Evolutionary conservation across 305 asterid genomes (phyloP), one percentile per base, ranked within the genome.

Genomic region (Stenogyne calaminthoides): DNA sequence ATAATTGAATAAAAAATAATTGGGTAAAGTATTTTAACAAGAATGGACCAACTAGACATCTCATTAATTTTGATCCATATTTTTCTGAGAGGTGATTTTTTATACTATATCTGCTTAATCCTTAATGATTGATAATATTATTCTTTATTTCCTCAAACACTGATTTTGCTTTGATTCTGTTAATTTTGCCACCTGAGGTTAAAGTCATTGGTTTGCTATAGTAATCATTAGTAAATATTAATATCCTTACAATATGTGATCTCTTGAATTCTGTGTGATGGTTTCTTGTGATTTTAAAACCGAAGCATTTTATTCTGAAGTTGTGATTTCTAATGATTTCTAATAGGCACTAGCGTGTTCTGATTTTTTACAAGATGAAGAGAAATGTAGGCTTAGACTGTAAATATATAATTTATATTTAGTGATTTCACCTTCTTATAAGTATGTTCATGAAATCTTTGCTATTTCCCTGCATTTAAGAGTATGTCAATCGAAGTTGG

Each of bases 221-320:
- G 34, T 25, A 42, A 44, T 55, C 32, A 40, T 60, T 62, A 9
- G 57, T 34, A 49, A 7, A 15, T 27, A 25, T 25, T 25, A 25
- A 25, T 1, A 25, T 25, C 29, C 29, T 22, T 42, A 18, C n/a
- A 40, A 11, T 27, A 9, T 52, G 67, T 70, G 54, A 18, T 60
- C 52, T 55, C 25, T 12, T 70, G 55, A 52, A 58, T 52, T 27
- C 66, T 15, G 25, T 9, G 2, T 29, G 65, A 49, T 25, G 40
- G 55, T 75, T 67, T 78, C 65, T 29, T 22, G 20, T 62, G n/a
- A 60, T 69, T 68, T 56, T 3, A 2, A 15, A 46, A 51, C 58
- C 22, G 15, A 60, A 40, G 10, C 22, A 51, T 46, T 29, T 46
- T 49, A 49, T 46, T 65, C 2, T 27, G 36, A 44, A 18, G 67